Base-by-base conservation (phyloP, 2,329 filamentous ascomycete genomes). In the Xylariaceae sp. region DNA sequence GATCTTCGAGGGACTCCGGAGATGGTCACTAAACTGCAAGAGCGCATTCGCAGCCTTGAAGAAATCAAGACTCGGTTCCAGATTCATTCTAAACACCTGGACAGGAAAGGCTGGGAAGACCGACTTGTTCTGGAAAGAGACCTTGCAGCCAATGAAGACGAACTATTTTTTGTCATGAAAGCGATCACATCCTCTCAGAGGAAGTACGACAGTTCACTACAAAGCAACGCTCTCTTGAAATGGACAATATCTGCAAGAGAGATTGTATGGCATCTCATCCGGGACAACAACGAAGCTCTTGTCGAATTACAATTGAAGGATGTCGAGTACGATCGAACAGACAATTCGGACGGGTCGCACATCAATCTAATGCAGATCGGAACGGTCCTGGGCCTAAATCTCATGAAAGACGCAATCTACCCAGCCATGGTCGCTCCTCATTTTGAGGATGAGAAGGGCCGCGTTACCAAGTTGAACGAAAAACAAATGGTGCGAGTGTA, bases 101-200 rank as follows among this genome's bases (percentile, higher is more conserved):
- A 97, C 68, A 85, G 85, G 62, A 83, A 88, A 63, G 91, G 91
- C 12, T 97, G 92, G 91, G 84, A 94, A 64, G 92, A 97, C 65
- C 83, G 90, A 32, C 76, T 96, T 51, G 74, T 85, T n/a, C 78
- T 99, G 39, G 94, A 99, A 65, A 86, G 88, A 45, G 94, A 99
- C 65, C 75, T 99, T 44, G 82, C 89, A 10, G 83, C 83, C 17
- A 96, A 90, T 62, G 94, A 97, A 67, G 94, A 99, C 62, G 95
- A 99, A 68, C 72, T 99, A 9, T 99, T 99, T 77, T 99, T 99
- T 72, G 88, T 99, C 75, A 97, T 99, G 94, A 97, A 99, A 63
- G 95, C 94, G 36, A 99, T 99, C 66, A 99, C 94, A 1, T 95
- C 90, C 2, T 95, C 92, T 5, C 94, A 99, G 69, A 80, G 90